Base-by-base conservation (phyloP, 768 basidiomycete genomes). In the Suillus decipiens region DNA sequence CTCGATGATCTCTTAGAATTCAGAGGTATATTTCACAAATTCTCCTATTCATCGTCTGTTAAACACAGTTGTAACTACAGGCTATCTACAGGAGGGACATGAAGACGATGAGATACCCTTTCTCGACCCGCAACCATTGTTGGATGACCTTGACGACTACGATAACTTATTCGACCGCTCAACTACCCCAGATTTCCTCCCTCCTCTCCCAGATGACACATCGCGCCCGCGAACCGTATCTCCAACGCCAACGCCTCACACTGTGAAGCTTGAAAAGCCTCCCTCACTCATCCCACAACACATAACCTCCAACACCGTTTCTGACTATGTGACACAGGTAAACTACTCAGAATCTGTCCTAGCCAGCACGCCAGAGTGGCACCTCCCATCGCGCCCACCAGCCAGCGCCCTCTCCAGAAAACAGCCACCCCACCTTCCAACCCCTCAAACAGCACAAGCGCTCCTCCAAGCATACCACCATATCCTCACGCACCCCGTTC, bases 301-400 rank as follows among this genome's bases (percentile, higher is more conserved):
- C 22, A 73, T 81, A 2, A 71, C 75, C 5, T 75, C 81, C 14
- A 67, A 77, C 12, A 71, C 75, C 2, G 81, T 87, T 1, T 86
- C 90, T 3, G 89, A 93, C 72, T 89, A 90, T 63, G 78, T 87
- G 31, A 83, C 88, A 12, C 85, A 86, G 69, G 83, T 92, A 1
- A 89, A 91, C 5, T 93, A 93, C 69, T 82, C 82, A 2, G 85
- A 89, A 67, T 93, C 92, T 0, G 81, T 88, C 4, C 84, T 93
- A 28, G 82, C 89, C 5, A 77, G 80, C 8, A 79, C 83, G 8
- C 81, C 89, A 19, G 82, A 89, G 69, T 88, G 89, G 86, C 90
- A 92, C 71, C 78, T 93, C 0, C 90, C 88, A 2, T 68, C 84
- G 2, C 70, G 73, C 8, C 71, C 71, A 3, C 72, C 80, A 8